Base-by-base conservation (phyloP, 1,284 basidiomycete genomes). In the Taiwanofungus camphoratus region DNA sequence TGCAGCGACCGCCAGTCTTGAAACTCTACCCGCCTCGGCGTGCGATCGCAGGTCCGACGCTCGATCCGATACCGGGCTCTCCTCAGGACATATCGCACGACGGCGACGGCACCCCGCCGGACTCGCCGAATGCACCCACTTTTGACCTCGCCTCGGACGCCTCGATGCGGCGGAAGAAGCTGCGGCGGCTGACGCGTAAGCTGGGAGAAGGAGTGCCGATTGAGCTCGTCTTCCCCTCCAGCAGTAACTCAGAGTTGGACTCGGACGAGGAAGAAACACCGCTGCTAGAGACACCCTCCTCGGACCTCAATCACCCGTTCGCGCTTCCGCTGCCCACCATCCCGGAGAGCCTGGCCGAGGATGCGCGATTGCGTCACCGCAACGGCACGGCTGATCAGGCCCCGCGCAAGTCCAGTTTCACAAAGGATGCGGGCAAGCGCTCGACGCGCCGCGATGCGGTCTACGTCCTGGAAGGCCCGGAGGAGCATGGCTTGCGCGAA, bases 151-250 rank as follows among this genome's bases (percentile, higher is more conserved):
- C 70, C 7, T 70, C 69, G 11, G 45, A 62, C 6, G 61, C 62
- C 18, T 56, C 60, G 36, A 47, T 69, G 15, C 69, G 76, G 11
- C 69, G 72, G 39, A 63, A 68, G 51, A 83, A 82, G 60, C 74
- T 84, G 68, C 77, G 78, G 34, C 64, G 74, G 26, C 61, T 84
- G 39, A 68, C 73, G 33, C 72, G 70, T 52, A 77, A 65, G 53
- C 68, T 84, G 2, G 81, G 81, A 0, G 69, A 79, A 15, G 73
- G 72, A 19, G 73, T 83, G 11, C 81, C 81, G 3, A 50, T 70
- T 0, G 66, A 73, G 31, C 66, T 81, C 27, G 73, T 83, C 39
- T 82, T 82, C 60, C 73, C 77, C 21, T 34, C 42, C n/a, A n/a
- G n/a, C n/a, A n/a, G n/a, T n/a, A n/a, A n/a, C n/a, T n/a, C n/a